Base-by-base conservation (phyloP, 2,329 filamentous ascomycete species). In the Didymella pinodella region DNA sequence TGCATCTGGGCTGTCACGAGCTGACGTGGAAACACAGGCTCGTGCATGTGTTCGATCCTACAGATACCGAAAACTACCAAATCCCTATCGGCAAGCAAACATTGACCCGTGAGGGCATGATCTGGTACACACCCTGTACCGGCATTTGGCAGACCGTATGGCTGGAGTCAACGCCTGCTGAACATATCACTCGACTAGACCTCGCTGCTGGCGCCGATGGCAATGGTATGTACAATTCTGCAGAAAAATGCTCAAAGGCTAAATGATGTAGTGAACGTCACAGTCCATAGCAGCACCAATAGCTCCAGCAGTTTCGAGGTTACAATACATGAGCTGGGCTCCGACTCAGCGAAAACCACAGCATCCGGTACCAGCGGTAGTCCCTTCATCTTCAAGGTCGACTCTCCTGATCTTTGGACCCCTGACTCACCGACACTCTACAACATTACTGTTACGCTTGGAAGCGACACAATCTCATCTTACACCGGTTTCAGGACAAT, bases 121-220 rank as follows among this genome's bases (percentile, higher is more conserved):
- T 91, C 59, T 91, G 89, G 73, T 91, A 91, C 71, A 86, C 86
- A 0, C 86, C 89, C 0, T 91, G 88, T 70, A 88, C 86, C 32
- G 89, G 89, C 5, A 91, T 92, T 63, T 92, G 89, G 89, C 89
- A 91, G 70, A 83, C 83, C 18, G 89, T 91, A 0, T 92, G 89
- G 89, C 77, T 92, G 2, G 86, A 90, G 70, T 81, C 84, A n/a
- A 86, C 84, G 0, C 85, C 88, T 0, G 62, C 76, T 0, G 81
- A 84, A 48, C 79, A 87, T 64, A 84, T 91, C 54, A 84, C 83
- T 0, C 79, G 83, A 40, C 75, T 91, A 2, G 85, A 90, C 61
- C 68, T 91, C 16, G 74, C 81, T 26, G 88, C 87, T 0, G 71
- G 70, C 31, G 73, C 74, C 64, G 51, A 78, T 41, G 75, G 75